Conservation (phyloP, 768 basidiomycete species). For the Macrolepiota albuminosa region DNA sequence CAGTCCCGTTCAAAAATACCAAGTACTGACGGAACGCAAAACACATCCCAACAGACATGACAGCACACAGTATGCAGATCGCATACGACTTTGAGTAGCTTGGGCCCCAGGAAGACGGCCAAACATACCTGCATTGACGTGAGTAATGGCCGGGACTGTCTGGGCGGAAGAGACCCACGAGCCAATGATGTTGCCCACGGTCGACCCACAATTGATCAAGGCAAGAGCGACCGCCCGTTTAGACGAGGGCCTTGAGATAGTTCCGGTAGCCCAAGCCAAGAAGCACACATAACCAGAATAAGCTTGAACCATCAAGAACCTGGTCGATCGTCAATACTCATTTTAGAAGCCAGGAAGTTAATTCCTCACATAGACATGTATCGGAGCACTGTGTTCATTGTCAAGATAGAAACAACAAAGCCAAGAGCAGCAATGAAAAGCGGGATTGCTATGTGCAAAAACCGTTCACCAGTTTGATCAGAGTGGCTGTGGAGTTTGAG, state of each 20-base stretch:
- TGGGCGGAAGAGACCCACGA: slow-evolving; percentile 47
- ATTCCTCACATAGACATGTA: slow-evolving; percentile 62
- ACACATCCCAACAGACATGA: slow-evolving; percentile 47
- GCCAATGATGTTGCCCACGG: slow-evolving; percentile 81
- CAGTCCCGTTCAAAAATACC: slow-evolving; percentile 35
- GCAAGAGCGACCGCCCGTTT: slow-evolving; percentile 84
- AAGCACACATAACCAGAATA: slow-evolving; percentile 69
- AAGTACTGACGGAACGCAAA: slow-evolving; percentile 43
- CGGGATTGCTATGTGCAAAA: slow-evolving; percentile 59
- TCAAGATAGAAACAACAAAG: slow-evolving; percentile 67
- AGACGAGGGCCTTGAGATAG: slow-evolving; percentile 68
- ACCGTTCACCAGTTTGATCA: slow-evolving; percentile 71
- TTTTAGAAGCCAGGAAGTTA: not conserved
- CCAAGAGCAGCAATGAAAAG: slow-evolving; percentile 64
- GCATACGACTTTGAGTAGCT: slow-evolving; percentile 64
- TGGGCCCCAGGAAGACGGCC: slow-evolving; percentile 64
- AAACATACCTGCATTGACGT: slow-evolving; percentile 47
- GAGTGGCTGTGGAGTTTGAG: slow-evolving; percentile 50
- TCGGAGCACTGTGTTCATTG: slow-evolving; percentile 62
- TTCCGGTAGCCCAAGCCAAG: slow-evolving; percentile 44
- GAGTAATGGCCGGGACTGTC: not conserved
- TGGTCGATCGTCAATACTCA: slow-evolving; percentile 15
- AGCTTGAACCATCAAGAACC: slow-evolving; percentile 75
- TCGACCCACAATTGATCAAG: slow-evolving; percentile 73
- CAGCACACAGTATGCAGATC: slow-evolving; percentile 65